These are phyloP conservation scores for Aspergillus calidoustus DNA, from an alignment of 2,329 filamentous ascomycete genomes.

Conservation along the genomic window DNA sequence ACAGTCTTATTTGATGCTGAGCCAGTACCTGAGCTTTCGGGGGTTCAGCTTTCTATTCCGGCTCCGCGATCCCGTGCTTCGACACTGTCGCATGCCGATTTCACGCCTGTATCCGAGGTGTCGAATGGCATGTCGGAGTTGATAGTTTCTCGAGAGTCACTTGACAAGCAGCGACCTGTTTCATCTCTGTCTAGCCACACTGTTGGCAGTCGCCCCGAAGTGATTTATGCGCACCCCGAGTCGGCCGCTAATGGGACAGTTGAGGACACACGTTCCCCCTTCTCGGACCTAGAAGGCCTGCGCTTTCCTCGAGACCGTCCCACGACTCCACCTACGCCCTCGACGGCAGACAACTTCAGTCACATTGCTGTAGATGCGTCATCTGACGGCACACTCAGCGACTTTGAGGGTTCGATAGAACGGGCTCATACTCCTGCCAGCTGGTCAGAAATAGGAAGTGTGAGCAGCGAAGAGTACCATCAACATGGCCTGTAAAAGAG, in stretches of 20 bases:
- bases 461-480: slow-evolving; percentile 46
- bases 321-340: slow-evolving; percentile 42
- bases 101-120: slow-evolving; percentile 52
- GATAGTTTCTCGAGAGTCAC: not conserved
- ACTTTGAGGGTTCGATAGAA: slow-evolving; percentile 38
- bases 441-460: slow-evolving; percentile 52
- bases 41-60: slow-evolving; percentile 34
- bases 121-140: slow-evolving; percentile 28
- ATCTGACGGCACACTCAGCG: slow-evolving; percentile 47
- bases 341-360: slow-evolving; percentile 43
- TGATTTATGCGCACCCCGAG: slow-evolving; percentile 40
- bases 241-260: slow-evolving; percentile 25
- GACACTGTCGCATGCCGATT: slow-evolving; percentile 46
- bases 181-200: slow-evolving; percentile 36
- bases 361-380: slow-evolving; percentile 39
- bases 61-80: slow-evolving; percentile 48
- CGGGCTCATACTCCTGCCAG: slow-evolving; percentile 44
- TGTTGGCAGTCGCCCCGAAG: slow-evolving; percentile 34
- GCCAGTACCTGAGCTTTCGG: slow-evolving; percentile 23
- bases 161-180: slow-evolving; percentile 1
- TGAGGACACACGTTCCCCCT: slow-evolving; percentile 26
- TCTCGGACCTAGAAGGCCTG: slow-evolving; percentile 27
- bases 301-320: slow-evolving; percentile 31
- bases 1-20: slow-evolving; percentile 20
- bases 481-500: slow-evolving; percentile 28